These are phyloP conservation scores for Filosporella fistucella DNA, from an alignment of 495 filamentous ascomycete species.

Conservation along the genomic window DNA sequence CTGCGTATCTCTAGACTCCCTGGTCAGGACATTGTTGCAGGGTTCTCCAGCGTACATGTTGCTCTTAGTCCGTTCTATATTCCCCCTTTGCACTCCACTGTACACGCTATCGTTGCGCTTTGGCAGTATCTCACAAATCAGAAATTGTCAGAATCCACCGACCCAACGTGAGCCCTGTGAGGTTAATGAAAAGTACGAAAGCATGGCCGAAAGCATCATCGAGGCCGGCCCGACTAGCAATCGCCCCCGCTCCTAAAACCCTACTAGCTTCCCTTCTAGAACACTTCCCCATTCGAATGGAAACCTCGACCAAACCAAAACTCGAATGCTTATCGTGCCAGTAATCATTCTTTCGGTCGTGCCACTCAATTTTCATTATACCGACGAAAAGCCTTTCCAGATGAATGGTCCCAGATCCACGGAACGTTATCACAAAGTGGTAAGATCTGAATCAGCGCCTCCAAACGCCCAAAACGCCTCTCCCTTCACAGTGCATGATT, in stretches of 20 bases:
- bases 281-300: slow-evolving; percentile 1
- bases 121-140: too few relatives aligned
- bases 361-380: too few relatives aligned
- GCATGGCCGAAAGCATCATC: neutral
- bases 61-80: neutral
- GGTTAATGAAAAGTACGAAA: too few relatives aligned
- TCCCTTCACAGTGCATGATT: neutral
- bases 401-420: too few relatives aligned
- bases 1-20: slow-evolving; percentile 8
- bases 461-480: neutral
- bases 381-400: too few relatives aligned
- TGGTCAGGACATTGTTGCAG: neutral
- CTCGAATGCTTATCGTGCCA: neutral
- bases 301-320: neutral
- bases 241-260: neutral
- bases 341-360: neutral
- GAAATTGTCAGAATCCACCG: neutral
- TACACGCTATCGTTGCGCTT: too few relatives aligned
- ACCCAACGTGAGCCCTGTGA: neutral
- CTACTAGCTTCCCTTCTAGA: neutral
- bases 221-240: neutral
- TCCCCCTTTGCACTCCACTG: neutral
- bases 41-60: slow-evolving; percentile 5
- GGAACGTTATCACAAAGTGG: too few relatives aligned
- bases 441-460: too few relatives aligned